Percentiles rank a stretch among this genome's conserved stretches.
Conservation (phyloP, 1,284 basidiomycete species). For the Boletellus sp. region DNA sequence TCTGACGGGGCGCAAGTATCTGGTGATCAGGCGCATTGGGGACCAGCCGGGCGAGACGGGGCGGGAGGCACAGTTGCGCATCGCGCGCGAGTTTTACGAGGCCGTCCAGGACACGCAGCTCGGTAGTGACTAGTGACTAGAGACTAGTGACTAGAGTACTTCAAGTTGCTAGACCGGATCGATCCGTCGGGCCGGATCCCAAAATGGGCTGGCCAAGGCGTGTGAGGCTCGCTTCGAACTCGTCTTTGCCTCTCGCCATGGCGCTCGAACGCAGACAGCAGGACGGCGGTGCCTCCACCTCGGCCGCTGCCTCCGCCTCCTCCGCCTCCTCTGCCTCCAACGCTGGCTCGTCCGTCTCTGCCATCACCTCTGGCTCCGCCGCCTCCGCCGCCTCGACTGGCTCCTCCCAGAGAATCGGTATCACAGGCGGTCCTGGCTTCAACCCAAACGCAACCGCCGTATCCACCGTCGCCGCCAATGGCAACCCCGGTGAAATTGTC, state of each 20-base stretch:
- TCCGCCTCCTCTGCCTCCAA: constrained; percentile 9
- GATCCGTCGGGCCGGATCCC: neutral
- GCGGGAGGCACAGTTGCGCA: constrained; percentile 70
- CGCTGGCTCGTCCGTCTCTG: constrained; percentile 1
- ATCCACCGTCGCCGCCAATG: constrained; percentile 49
- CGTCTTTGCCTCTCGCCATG: constrained; percentile 10
- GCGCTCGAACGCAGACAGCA: constrained; percentile 24
- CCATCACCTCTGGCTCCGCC: neutral
- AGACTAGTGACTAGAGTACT: too few relatives aligned
- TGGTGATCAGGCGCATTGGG: constrained; percentile 71
- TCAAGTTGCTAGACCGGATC: neutral
- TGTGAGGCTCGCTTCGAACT: constrained; percentile 5
- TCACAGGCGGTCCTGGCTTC: constrained; percentile 26
- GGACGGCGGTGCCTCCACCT: constrained; percentile 2
- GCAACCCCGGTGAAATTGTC: constrained; percentile 62
- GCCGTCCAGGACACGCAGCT: constrained; percentile 65
- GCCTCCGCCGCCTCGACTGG: neutral
- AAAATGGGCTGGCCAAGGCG: constrained; percentile 8
- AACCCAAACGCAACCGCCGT: constrained; percentile 22
- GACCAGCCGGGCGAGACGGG: constrained; percentile 61
- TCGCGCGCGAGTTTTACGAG: constrained; percentile 83
- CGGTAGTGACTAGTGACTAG: neutral
- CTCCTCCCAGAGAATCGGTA: constrained; percentile 10
- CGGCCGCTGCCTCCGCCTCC: constrained; percentile 6
- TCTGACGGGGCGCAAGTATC: constrained; percentile 82